These are phyloP conservation scores for Neocucurbitaria cava DNA, from an alignment of 2,329 filamentous ascomycete species.

Conservation along the genomic window DNA sequence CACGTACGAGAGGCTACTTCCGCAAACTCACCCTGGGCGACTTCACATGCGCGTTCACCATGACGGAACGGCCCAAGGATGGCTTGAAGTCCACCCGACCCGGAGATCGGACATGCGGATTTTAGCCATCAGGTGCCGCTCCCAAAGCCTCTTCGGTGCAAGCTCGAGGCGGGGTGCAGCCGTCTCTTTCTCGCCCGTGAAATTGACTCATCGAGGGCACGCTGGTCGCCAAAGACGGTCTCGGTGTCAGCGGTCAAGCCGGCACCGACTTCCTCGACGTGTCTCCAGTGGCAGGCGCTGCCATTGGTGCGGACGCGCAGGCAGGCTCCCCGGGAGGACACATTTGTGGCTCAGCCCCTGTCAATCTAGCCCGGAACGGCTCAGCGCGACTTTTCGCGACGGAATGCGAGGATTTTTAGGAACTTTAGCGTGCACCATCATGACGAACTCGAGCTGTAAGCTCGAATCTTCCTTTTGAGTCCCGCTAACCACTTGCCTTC, in stretches of 20 bases:
- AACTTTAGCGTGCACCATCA: slow-evolving; percentile 23
- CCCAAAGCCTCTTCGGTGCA: slow-evolving; percentile 20
- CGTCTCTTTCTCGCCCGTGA: slow-evolving; percentile 34
- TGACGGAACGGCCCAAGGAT: not conserved
- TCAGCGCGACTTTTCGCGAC: slow-evolving; percentile 7
- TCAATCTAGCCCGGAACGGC: slow-evolving; percentile 2
- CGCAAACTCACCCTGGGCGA: too few relatives aligned
- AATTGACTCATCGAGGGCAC: slow-evolving; percentile 27
- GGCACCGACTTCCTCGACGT: slow-evolving; percentile 24
- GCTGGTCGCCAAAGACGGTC: slow-evolving; percentile 8
- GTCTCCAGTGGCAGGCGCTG: not conserved
- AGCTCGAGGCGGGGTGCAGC: slow-evolving; percentile 36
- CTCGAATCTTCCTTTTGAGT: slow-evolving; percentile 38
- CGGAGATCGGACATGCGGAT: slow-evolving; percentile 16
- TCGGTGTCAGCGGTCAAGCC: slow-evolving; percentile 27
- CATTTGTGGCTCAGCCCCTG: slow-evolving; percentile 7
- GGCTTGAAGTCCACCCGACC: not conserved
- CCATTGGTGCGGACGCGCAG: slow-evolving; percentile 24
- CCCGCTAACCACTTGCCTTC: slow-evolving; percentile 35
- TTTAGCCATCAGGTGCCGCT: slow-evolving; percentile 26
- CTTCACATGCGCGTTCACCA: not conserved
- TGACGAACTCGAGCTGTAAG: slow-evolving; percentile 32
- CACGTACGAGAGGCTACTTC: too few relatives aligned
- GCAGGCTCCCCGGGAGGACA: slow-evolving; percentile 25
- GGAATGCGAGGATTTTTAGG: slow-evolving; percentile 24